Base-by-base conservation (phyloP, 768 basidiomycete species). In the Panus rudis region DNA sequence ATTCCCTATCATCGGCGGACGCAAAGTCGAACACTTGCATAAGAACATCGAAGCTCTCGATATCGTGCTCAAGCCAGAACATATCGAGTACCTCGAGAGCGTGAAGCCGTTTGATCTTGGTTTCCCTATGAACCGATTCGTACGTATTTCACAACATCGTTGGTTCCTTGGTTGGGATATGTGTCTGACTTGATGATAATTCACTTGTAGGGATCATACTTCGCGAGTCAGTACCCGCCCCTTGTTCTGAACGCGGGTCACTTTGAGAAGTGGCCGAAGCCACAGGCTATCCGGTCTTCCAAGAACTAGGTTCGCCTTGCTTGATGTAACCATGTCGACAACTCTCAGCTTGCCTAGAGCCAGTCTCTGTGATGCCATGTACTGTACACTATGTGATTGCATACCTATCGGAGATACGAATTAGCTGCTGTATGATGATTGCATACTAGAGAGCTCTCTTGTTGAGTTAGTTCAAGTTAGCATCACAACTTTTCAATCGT, bases 21-120 rank as follows among this genome's bases (percentile, higher is more conserved):
- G 70, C 33, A 78, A 73, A 48, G 55, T 72, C 21, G 71, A 71
- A 48, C 69, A 76, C 24, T 53, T 77, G 8, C 33, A 58, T 35
- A 63, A 65, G 32, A 78, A 76, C 47, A 42, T 76, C 16, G 65
- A 76, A 47, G 72, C 74, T 1, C 52, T 76, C 3, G 60, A 65
- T 8, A 66, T 78, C 24, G 45, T 57, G 0, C 63, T 76, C 24
- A 66, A 65, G 2, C 45, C 59, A 0, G 65, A 68, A 24, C 72
- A 76, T 16, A 67, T 75, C 31, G 57, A 63, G 26, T 64, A 62
- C 30, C 45, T 78, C 10, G 74, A 78, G 33, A 54, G 58, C 12
- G 53, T 60, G 5, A 42, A 63, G 12, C 63, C 67, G 0, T 72
- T 77, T 45, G 67, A 74, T 32, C 42, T 48, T 11, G 76, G 75